Evolutionary conservation across 2,329 filamentous ascomycete species (phyloP).

Genomic region (Cytospora mali): DNA sequence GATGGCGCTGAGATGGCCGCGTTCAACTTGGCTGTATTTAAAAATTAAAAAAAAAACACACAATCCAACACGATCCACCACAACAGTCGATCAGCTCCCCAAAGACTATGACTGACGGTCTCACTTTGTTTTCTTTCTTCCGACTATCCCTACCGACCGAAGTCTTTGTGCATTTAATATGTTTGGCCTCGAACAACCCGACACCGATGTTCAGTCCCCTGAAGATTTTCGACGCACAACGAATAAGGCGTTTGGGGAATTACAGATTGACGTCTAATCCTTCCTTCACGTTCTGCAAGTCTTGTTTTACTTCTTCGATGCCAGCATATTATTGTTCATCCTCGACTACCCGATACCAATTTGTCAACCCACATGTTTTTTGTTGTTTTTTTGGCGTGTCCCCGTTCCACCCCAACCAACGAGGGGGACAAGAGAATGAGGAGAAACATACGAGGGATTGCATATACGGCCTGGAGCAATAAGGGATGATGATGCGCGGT

Average conservation of each 20-base stretch:
- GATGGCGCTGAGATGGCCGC: constrained; percentile 11
- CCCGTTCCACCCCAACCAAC: no score
- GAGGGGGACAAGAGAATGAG: not conserved
- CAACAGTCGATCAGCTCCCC: not conserved
- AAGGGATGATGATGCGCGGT: constrained; percentile 3
- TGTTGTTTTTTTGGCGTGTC: constrained; percentile 5
- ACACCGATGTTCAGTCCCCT: constrained; percentile 23
- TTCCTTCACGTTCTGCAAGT: constrained; percentile 17
- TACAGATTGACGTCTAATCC: constrained; percentile 21
- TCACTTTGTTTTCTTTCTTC: constrained; percentile 14
- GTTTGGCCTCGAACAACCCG: constrained; percentile 14
- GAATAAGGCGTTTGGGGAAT: constrained; percentile 25
- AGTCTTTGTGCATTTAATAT: constrained; percentile 16
- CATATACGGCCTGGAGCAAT: constrained; percentile 26
- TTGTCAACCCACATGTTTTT: constrained; percentile 12
- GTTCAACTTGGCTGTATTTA: no score
- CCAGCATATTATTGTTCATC: constrained; percentile 13
- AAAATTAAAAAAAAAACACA: no score
- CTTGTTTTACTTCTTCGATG: constrained; percentile 13
- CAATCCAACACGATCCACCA: not conserved
- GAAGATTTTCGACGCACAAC: constrained; percentile 22
- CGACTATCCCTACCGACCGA: constrained; percentile 16
- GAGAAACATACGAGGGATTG: constrained; percentile 12
- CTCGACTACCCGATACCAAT: constrained; percentile 26
- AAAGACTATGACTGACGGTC: constrained; percentile 4